Conservation (phyloP, 2,329 filamentous ascomycete genomes). For the Paraconiothyrium brasiliense region DNA sequence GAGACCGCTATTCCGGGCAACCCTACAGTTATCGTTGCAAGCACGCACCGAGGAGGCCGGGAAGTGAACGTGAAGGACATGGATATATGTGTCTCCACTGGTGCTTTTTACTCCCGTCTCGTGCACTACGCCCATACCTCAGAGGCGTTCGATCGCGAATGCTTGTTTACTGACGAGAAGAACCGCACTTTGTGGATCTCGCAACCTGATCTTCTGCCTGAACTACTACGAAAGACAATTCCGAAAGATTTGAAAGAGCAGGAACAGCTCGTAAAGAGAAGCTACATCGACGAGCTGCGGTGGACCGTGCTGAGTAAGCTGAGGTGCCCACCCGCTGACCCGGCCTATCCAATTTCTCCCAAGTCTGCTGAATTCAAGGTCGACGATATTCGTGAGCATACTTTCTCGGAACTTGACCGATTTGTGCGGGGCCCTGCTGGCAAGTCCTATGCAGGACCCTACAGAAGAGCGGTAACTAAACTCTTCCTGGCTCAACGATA, state of each 20-base stretch:
- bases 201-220: constrained; percentile 60
- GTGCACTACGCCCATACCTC: constrained; percentile 69
- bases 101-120: constrained; percentile 73
- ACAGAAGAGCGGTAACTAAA: constrained; percentile 51
- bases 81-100: constrained; percentile 68
- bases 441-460: constrained; percentile 35
- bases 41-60: constrained; percentile 26
- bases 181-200: constrained; percentile 68
- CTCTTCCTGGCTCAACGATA: constrained; percentile 55
- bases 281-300: constrained; percentile 36
- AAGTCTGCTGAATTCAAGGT: constrained; percentile 25
- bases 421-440: constrained; percentile 40
- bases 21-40: constrained; percentile 31
- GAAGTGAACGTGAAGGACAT: constrained; percentile 50
- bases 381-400: constrained; percentile 50
- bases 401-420: constrained; percentile 52
- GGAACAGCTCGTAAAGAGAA: constrained; percentile 11
- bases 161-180: constrained; percentile 59
- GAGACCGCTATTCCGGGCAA: constrained; percentile 57
- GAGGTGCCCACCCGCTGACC: constrained; percentile 52
- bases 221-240: constrained; percentile 43
- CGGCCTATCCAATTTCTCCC: constrained; percentile 46
- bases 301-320: constrained; percentile 51
- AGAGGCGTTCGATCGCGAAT: constrained; percentile 70
- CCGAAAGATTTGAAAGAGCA: constrained; percentile 43